Base-by-base conservation (phyloP, 1,284 basidiomycete species). In the Sporisorium graminicola region DNA sequence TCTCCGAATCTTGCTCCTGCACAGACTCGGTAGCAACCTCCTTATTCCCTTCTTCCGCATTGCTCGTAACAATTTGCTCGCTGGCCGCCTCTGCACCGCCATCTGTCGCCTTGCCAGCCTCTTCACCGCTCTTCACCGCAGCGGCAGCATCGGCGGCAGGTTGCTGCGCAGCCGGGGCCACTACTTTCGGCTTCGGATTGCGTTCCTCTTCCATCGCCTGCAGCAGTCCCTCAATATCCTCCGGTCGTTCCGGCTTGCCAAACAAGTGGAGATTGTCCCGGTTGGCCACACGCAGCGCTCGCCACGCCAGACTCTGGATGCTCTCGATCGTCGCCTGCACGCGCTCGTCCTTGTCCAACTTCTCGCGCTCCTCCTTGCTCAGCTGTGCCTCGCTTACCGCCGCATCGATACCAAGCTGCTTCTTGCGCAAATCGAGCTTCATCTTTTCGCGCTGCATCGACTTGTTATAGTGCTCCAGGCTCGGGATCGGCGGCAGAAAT, bases 271-370 rank as follows among this genome's bases (percentile, higher is more conserved):
- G 43, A 13, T 74, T 67, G 18, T 73, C 65, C 3, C 53, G 58
- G 33, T 65, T 74, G 1, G 74, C 77, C 8, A 78, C 66, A 8
- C 81, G 73, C 46, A 82, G 51, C 12, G 81, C 79, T 20, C 81
- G 71, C 81, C 81, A 82, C 20, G 76, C 74, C n/a, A 82, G 58
- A 52, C 79, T 74, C 63, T 82, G 78, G 63, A 65, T 58, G 6
- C 60, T 67, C 46, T 76, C 72, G 24, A 71, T 58, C 13, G 58
- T 76, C 6, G 53, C 40, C 43, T 65, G 62, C 5, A 67, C 42
- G 5, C 67, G 51, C 22, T 79, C 68, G 24, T 77, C 81, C 7
- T 51, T 58, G 2, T 65, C 72, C 51, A 68, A 35, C 58, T 71
- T 71, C 0, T 58, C 62, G 42, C 27, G 33, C 16, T 77, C 66